A percentile compares a stretch with the other conserved stretches of the same genome.
Conservation (phyloP, 768 basidiomycete species). For the Hortiboletus flavorubellus region DNA sequence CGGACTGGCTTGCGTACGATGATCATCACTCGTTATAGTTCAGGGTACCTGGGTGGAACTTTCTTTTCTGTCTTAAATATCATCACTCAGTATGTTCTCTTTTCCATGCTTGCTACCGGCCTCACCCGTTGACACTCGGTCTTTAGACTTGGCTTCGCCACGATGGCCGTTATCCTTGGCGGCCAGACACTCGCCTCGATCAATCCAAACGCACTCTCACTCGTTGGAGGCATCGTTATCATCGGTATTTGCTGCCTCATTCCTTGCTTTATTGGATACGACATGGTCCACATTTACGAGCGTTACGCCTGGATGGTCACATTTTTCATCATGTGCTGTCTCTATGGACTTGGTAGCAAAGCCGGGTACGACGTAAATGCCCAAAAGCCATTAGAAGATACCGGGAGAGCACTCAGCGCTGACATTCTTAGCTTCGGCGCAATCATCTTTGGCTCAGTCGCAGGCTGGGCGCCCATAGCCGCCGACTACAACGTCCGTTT, state of each 20-base stretch:
- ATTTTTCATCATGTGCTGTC: constrained; percentile 46
- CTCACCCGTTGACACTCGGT: not conserved
- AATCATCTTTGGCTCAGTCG: constrained; percentile 46
- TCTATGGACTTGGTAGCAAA: constrained; percentile 47
- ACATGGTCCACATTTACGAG: constrained; percentile 48
- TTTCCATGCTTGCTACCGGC: not conserved
- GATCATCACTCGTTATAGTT: constrained; percentile 47
- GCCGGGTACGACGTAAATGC: constrained; percentile 45
- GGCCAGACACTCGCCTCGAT: constrained; percentile 50
- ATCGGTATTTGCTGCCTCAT: constrained; percentile 40
- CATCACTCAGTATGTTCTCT: constrained; percentile 39
- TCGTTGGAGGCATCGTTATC: constrained; percentile 48
- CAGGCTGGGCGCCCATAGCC: constrained; percentile 51
- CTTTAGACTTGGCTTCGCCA: constrained; percentile 45
- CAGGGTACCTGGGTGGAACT: constrained; percentile 46
- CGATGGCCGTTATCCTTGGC: constrained; percentile 49
- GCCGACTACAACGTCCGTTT: constrained; percentile 55
- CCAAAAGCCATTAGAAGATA: constrained; percentile 41
- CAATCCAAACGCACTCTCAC: constrained; percentile 41
- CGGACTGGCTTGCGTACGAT: constrained; percentile 53
- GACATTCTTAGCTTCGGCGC: constrained; percentile 52
- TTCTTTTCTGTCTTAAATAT: constrained; percentile 54
- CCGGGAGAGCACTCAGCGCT: constrained; percentile 41
- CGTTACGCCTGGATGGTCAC: constrained; percentile 53
- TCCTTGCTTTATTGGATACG: constrained; percentile 46